phyloP scores from a whole-genome alignment of 352 stramenopile genomes.

The Pythium phragmiticola region DNA sequence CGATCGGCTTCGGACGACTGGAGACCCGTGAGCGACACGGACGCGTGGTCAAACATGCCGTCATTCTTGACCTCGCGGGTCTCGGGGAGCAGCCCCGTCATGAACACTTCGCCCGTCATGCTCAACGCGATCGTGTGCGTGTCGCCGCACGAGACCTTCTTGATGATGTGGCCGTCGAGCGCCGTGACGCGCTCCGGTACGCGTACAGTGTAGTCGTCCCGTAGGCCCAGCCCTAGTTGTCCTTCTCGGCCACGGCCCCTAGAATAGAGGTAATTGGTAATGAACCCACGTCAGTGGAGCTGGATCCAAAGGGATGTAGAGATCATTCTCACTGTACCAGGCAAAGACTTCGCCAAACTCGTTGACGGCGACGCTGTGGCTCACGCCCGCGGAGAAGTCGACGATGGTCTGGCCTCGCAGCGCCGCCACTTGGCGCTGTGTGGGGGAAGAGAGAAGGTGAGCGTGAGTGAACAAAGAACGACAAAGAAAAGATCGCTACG shows the following conservation, averaged over 20 bases:
- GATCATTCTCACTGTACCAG: slow-evolving; percentile 34
- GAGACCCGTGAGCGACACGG: slow-evolving; percentile 58
- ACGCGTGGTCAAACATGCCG: slow-evolving; percentile 49
- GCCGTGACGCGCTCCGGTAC: slow-evolving; percentile 44
- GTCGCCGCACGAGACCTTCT: slow-evolving; percentile 72
- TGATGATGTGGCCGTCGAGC: slow-evolving; percentile 62
- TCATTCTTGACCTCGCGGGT: slow-evolving; percentile 42
- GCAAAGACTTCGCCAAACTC: slow-evolving; percentile 82
- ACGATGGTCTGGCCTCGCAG: slow-evolving; percentile 59
- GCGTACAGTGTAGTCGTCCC: slow-evolving; percentile 34
- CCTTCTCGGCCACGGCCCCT: slow-evolving; percentile 71
- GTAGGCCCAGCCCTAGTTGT: slow-evolving; percentile 51
- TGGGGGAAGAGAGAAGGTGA: not conserved
- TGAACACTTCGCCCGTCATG: slow-evolving; percentile 61
- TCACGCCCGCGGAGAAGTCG: slow-evolving; percentile 70
- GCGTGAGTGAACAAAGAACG: not conserved
- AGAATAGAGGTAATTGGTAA: not conserved
- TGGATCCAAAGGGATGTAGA: not conserved
- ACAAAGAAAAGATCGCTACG: slow-evolving; percentile 4
- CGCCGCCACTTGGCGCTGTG: slow-evolving; percentile 51
- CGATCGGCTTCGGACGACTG: slow-evolving; percentile 25
- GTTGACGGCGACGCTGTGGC: slow-evolving; percentile 75
- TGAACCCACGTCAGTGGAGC: too few species aligned
- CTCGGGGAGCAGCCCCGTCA: slow-evolving; percentile 73
- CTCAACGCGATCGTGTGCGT: slow-evolving; percentile 70